Evolutionary conservation across 176 grass and related monocot species (phyloP).

Genomic region (maize (Zea mays)): Zm-B73-REFERENCE-NAM-5.0 NC_050103.1:107480501-107481000

Average conservation of each 20-base stretch:
- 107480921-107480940: too few species aligned
- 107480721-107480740: slow-evolving; percentile 13
- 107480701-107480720: slow-evolving; percentile 30
- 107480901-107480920: too few species aligned
- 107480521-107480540: slow-evolving; percentile 12
- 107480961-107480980: too few species aligned
- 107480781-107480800: too few species aligned
- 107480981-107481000: too few species aligned
- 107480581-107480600: slow-evolving; percentile 5
- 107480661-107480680: slow-evolving; percentile 2
- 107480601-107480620: slow-evolving; percentile 21
- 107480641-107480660: slow-evolving; percentile 13
- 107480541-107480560: slow-evolving; percentile 28
- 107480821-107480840: too few species aligned
- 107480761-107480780: not conserved
- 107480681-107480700: slow-evolving; percentile 11
- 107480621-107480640: slow-evolving; percentile 20
- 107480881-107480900: too few species aligned
- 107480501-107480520: not conserved
- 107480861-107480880: too few species aligned
- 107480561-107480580: slow-evolving; percentile 29
- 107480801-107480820: too few species aligned
- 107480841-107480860: too few species aligned
- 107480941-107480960: too few species aligned
- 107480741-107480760: slow-evolving; percentile 22